Conservation (phyloP, 1,284 basidiomycete genomes). For the Chiua sp. region DNA sequence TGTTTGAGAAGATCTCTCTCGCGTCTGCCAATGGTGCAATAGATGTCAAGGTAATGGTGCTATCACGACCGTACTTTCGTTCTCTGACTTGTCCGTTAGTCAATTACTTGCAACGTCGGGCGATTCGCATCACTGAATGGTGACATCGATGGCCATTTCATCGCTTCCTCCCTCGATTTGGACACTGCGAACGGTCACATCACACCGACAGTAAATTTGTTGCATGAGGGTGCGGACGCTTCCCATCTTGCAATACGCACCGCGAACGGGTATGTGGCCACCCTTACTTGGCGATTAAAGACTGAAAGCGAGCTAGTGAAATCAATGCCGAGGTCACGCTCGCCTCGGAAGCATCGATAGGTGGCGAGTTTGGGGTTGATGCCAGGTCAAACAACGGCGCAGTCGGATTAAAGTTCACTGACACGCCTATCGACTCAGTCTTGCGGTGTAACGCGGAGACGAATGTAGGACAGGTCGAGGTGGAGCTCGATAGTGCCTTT, state of each 20-base stretch:
- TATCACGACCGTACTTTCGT: not conserved
- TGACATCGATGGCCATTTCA: constrained; percentile 49
- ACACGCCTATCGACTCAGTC: constrained; percentile 46
- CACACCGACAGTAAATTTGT: constrained; percentile 39
- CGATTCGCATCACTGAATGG: constrained; percentile 41
- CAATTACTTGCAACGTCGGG: constrained; percentile 38
- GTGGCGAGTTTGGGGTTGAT: constrained; percentile 43
- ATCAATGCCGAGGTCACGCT: constrained; percentile 39
- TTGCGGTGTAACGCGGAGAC: constrained; percentile 41
- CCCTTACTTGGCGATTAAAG: not conserved
- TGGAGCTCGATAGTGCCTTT: constrained; percentile 44
- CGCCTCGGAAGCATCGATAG: constrained; percentile 25
- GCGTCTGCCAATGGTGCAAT: constrained; percentile 35
- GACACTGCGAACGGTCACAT: constrained; percentile 45
- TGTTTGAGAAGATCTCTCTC: constrained; percentile 40
- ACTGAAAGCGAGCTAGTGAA: constrained; percentile 29
- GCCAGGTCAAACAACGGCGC: constrained; percentile 34
- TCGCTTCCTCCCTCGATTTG: constrained; percentile 41
- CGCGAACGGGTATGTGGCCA: constrained; percentile 43
- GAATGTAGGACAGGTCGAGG: constrained; percentile 36
- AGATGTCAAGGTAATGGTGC: constrained; percentile 32
- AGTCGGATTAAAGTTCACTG: constrained; percentile 39
- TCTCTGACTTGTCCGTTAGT: constrained; percentile 32
- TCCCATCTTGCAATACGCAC: constrained; percentile 37
- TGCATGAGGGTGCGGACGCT: constrained; percentile 31